Evolutionary conservation across 768 basidiomycete species (phyloP).

Genomic region (Chalciporus piperatus): DNA sequence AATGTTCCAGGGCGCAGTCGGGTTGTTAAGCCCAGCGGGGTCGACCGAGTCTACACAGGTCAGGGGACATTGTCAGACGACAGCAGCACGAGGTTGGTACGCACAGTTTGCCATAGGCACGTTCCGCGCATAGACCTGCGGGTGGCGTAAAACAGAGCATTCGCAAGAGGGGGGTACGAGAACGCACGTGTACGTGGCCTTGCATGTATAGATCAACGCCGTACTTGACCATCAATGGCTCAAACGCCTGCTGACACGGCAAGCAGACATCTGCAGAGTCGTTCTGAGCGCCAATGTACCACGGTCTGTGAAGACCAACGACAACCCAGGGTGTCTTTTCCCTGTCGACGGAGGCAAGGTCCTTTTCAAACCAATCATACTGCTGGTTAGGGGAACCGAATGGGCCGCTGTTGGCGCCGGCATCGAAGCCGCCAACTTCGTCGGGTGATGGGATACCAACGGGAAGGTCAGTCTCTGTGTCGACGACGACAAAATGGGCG

Average conservation of each 20-base stretch:
- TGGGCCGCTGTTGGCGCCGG: constrained; percentile 23
- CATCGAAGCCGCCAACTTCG: constrained; percentile 15
- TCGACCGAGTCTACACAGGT: constrained; percentile 12
- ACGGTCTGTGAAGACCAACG: constrained; percentile 28
- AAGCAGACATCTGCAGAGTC: constrained; percentile 8
- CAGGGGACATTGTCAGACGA: neutral
- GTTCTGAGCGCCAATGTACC: constrained; percentile 18
- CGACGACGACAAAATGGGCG: constrained; percentile 25
- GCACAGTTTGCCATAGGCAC: constrained; percentile 25
- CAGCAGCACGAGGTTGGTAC: neutral
- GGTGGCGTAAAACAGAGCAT: neutral
- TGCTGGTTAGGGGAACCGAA: constrained; percentile 29
- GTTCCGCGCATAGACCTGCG: constrained; percentile 26
- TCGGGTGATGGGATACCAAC: constrained; percentile 25
- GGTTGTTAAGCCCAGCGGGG: constrained; percentile 25
- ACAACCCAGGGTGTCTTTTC: constrained; percentile 27
- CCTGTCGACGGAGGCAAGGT: constrained; percentile 23
- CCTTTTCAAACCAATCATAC: constrained; percentile 26
- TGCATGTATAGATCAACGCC: constrained; percentile 30
- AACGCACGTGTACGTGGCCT: constrained; percentile 24
- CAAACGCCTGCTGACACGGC: constrained; percentile 25
- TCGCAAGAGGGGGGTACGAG: neutral
- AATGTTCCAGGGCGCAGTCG: constrained; percentile 26
- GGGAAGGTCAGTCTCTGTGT: constrained; percentile 27
- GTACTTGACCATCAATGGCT: constrained; percentile 32